These are phyloP conservation scores for Globisporangium okanoganense DNA, from an alignment of 352 stramenopile species.

Conservation along the genomic window DNA sequence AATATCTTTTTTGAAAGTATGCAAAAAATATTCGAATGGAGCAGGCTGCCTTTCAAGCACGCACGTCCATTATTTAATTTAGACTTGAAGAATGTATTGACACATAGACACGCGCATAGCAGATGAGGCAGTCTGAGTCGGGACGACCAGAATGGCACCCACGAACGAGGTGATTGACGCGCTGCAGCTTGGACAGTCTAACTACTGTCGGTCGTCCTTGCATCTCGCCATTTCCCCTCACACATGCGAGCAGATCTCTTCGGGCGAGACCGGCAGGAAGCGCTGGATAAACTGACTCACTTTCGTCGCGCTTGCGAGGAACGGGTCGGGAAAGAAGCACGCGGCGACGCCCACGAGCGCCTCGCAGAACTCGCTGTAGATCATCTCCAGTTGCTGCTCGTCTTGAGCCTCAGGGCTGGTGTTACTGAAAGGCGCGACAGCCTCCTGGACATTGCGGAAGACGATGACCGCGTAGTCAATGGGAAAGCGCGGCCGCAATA, in stretches of 20 bases:
- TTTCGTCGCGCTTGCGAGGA: conserved; percentile 46
- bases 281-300: conserved; percentile 69
- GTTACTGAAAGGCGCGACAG: conserved; percentile 18
- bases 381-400: conserved; percentile 47
- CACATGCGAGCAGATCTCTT: conserved; percentile 44
- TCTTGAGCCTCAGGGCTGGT: conserved; percentile 18
- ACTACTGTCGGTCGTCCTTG: no score
- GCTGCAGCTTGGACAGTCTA: no score
- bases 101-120: not conserved
- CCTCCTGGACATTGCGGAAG: conserved; percentile 66
- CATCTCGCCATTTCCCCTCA: no score
- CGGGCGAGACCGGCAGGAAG: conserved; percentile 57
- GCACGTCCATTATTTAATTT: not conserved
- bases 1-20: conserved; percentile 7
- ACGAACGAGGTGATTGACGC: no score
- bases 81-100: not conserved
- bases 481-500: conserved; percentile 56
- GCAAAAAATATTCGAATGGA: not conserved
- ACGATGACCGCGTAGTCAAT: conserved; percentile 46
- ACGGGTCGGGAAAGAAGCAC: conserved; percentile 65
- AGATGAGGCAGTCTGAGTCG: conserved; percentile 1
- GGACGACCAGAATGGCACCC: not conserved
- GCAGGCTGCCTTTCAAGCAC: no score
- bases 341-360: conserved; percentile 49
- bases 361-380: conserved; percentile 73